A percentile compares a stretch with the other conserved stretches of the same genome.
Conservation (phyloP, 768 basidiomycete genomes). For the Tylopilus sp. region DNA sequence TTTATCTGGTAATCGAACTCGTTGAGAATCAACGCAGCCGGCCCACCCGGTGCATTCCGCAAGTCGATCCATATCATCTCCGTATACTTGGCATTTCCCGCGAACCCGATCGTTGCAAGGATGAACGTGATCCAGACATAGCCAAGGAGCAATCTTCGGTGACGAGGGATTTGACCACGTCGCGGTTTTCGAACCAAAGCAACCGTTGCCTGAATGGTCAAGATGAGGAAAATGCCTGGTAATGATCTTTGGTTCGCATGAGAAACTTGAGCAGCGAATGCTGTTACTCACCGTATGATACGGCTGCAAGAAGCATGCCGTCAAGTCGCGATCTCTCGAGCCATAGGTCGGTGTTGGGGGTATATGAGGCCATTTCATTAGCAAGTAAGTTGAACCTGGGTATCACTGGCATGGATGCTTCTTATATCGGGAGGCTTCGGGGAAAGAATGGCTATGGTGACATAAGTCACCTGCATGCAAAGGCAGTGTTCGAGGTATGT, state of each 20-base stretch:
- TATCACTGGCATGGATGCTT: too few relatives aligned
- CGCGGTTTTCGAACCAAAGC: conserved; percentile 6
- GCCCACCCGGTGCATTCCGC: conserved; percentile 15
- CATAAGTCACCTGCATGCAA: too few relatives aligned
- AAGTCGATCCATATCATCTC: conserved; percentile 33
- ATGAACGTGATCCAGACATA: conserved; percentile 26
- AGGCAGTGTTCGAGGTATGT: too few relatives aligned
- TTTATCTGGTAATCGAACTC: conserved; percentile 20
- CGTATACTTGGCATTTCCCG: conserved; percentile 24
- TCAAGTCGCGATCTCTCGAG: conserved; percentile 25
- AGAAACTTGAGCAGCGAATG: neutral
- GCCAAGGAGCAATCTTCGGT: conserved; percentile 12
- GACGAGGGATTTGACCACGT: neutral
- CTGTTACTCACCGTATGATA: conserved; percentile 19
- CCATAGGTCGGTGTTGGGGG: conserved; percentile 23
- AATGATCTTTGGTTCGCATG: neutral
- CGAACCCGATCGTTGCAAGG: conserved; percentile 27
- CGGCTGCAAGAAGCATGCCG: conserved; percentile 18
- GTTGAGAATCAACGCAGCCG: conserved; percentile 11
- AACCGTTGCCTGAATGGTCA: conserved; percentile 17
- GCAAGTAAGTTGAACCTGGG: too few relatives aligned
- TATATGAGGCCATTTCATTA: conserved; percentile 18
- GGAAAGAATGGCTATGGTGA: too few relatives aligned
- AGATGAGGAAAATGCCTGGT: conserved; percentile 22
- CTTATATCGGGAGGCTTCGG: too few relatives aligned